These are phyloP conservation scores for Domatiomyces catenatus DNA, from an alignment of 2,329 filamentous ascomycete species.

Conservation along the genomic window DNA sequence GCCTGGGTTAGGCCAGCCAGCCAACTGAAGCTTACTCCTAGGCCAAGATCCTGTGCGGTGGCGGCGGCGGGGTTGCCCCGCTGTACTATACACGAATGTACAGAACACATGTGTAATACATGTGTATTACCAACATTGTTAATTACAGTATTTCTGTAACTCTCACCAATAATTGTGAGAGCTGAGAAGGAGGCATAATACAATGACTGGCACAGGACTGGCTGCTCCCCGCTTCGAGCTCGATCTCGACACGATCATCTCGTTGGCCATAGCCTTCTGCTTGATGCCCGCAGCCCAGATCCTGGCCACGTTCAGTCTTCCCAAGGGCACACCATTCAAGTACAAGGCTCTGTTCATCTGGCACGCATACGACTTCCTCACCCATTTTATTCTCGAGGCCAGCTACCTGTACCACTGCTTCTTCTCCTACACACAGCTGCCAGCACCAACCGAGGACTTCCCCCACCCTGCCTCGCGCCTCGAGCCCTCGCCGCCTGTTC, in stretches of 20 bases:
- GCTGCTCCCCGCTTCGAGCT: conserved; percentile 19
- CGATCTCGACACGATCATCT: conserved; percentile 36
- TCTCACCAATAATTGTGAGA: background rate
- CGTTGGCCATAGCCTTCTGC: conserved; percentile 38
- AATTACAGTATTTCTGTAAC: too few relatives aligned
- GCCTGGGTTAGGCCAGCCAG: background rate
- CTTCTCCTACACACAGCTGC: conserved; percentile 45
- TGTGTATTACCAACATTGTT: too few relatives aligned
- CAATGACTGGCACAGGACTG: background rate
- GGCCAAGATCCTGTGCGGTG: too few relatives aligned
- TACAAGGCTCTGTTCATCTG: conserved; percentile 63
- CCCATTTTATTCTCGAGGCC: conserved; percentile 82
- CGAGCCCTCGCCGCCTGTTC: conserved; percentile 26
- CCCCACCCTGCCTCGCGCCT: conserved; percentile 16
- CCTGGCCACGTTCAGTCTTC: conserved; percentile 36
- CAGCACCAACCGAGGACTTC: conserved; percentile 21
- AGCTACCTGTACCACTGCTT: conserved; percentile 90
- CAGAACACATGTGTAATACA: too few relatives aligned
- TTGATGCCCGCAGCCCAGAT: conserved; percentile 40
- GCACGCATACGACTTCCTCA: conserved; percentile 85
- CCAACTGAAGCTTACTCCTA: background rate
- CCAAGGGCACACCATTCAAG: conserved; percentile 41
- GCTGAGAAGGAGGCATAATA: background rate
- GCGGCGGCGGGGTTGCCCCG: too few relatives aligned
- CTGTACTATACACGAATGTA: too few relatives aligned